Evolutionary conservation across 2,329 filamentous ascomycete species (phyloP).

Genomic region (Fusarium penzigii): DNA sequence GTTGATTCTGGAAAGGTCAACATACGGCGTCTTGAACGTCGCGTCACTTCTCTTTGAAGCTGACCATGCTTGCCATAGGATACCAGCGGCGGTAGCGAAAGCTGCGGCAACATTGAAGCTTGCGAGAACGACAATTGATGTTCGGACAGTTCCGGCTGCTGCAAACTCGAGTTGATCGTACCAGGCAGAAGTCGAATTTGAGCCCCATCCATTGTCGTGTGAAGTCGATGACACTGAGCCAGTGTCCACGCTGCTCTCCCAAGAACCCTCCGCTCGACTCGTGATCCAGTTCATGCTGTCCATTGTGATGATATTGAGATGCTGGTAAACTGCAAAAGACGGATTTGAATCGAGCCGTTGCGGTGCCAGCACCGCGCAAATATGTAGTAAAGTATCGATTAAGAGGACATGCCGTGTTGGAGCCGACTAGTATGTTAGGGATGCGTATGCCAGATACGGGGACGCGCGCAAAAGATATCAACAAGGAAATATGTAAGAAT

Average conservation of each 20-base stretch:
- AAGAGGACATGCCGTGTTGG: conserved; percentile 22
- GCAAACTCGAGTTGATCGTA: conserved; percentile 54
- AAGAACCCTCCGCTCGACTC: conserved; percentile 13
- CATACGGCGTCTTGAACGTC: conserved; percentile 45
- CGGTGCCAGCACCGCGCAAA: conserved; percentile 31
- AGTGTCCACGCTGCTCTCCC: conserved; percentile 11
- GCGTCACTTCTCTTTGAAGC: conserved; percentile 43
- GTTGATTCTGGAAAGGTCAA: background rate
- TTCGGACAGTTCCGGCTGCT: conserved; percentile 58
- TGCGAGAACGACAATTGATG: conserved; percentile 62
- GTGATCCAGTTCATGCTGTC: conserved; percentile 10
- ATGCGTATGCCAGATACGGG: background rate
- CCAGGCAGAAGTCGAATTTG: conserved; percentile 47
- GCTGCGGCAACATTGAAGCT: conserved; percentile 62
- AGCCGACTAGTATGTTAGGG: background rate
- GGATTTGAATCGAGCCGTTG: conserved; percentile 22
- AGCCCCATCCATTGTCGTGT: conserved; percentile 33
- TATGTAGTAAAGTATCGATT: conserved; percentile 9
- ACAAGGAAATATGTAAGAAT: background rate
- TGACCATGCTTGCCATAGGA: conserved; percentile 57
- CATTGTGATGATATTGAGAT: conserved; percentile 8
- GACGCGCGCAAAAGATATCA: background rate
- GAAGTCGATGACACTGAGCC: background rate
- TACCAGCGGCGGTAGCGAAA: conserved; percentile 55
- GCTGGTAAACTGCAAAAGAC: conserved; percentile 6